Evolutionary conservation across 257 asterid genomes (phyloP).

Genomic region (Capsicum baccatum): DNA sequence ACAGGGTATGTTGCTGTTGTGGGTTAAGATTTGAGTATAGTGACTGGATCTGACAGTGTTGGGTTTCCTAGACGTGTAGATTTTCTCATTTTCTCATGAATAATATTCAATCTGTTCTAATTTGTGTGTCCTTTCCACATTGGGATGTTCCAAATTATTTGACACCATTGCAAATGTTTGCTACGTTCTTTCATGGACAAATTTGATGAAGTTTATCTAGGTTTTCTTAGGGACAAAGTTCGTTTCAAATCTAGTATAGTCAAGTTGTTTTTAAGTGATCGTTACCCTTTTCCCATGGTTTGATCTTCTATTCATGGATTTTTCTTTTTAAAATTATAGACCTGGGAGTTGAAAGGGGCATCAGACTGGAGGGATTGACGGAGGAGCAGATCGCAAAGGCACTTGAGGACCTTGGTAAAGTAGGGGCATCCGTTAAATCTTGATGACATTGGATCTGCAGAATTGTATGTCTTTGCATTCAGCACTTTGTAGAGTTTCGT

Average conservation of each 20-base stretch:
- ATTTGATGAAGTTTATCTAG: background rate
- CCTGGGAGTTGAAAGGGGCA: slow-evolving; percentile 80
- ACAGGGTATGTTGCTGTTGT: too few relatives aligned
- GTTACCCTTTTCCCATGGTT: background rate
- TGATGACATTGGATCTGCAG: slow-evolving; percentile 29
- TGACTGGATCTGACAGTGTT: background rate
- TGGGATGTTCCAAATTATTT: background rate
- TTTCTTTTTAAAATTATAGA: slow-evolving; percentile 43
- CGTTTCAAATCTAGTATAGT: background rate
- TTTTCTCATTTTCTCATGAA: background rate
- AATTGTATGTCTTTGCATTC: slow-evolving; percentile 33
- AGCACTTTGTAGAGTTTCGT: background rate
- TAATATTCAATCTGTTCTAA: background rate
- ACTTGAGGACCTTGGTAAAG: slow-evolving; percentile 77
- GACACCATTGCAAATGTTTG: background rate
- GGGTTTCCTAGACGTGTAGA: background rate
- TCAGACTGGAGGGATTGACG: slow-evolving; percentile 68
- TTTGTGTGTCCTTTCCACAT: background rate
- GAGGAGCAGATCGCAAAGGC: slow-evolving; percentile 82
- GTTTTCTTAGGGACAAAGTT: background rate
- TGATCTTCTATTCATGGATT: slow-evolving; percentile 13
- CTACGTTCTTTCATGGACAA: background rate
- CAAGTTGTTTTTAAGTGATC: background rate
- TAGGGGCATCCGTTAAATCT: slow-evolving; percentile 58
- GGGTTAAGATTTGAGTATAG: background rate